phyloP scores from a whole-genome alignment of 2,329 filamentous ascomycete genomes.

The Colletotrichum acutatum region DNA sequence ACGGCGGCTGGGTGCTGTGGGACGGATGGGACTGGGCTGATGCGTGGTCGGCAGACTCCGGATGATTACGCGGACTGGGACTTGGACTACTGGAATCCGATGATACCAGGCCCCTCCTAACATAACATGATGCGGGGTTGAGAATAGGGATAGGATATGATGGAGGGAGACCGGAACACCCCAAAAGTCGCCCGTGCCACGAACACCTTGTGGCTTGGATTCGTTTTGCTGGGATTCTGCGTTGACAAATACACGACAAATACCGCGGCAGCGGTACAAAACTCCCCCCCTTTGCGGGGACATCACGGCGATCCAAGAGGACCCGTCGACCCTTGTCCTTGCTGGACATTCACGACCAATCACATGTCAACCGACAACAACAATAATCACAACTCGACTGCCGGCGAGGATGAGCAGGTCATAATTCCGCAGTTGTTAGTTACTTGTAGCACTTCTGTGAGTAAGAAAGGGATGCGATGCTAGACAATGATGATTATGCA shows the following conservation, averaged over 20 bases:
- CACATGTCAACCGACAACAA: not conserved
- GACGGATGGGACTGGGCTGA: constrained; percentile 50
- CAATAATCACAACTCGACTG: not conserved
- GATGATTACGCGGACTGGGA: constrained; percentile 36
- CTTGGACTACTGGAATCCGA: constrained; percentile 32
- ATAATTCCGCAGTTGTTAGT: not conserved
- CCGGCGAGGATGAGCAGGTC: not conserved
- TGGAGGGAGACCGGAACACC: constrained; percentile 1
- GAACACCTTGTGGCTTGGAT: not conserved
- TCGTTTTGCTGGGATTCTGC: not conserved
- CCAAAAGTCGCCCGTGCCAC: not conserved
- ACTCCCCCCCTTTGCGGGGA: not conserved
- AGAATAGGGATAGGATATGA: not conserved
- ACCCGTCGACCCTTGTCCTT: not conserved
- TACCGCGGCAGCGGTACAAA: not conserved
- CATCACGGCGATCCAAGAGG: not conserved
- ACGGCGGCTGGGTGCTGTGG: constrained; percentile 52
- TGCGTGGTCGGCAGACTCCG: constrained; percentile 34
- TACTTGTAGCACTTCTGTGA: not conserved
- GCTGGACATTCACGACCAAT: not conserved
- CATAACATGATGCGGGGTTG: constrained; percentile 7
- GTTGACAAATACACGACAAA: not conserved
- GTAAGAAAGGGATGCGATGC: not conserved
- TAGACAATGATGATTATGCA: not conserved
- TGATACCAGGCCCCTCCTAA: constrained; percentile 22